A percentile compares a stretch with the other conserved stretches of the same genome.
Evolutionary conservation across 75 land plant genomes (phyloP).

Genomic region (Pinus tabuliformis): DNA sequence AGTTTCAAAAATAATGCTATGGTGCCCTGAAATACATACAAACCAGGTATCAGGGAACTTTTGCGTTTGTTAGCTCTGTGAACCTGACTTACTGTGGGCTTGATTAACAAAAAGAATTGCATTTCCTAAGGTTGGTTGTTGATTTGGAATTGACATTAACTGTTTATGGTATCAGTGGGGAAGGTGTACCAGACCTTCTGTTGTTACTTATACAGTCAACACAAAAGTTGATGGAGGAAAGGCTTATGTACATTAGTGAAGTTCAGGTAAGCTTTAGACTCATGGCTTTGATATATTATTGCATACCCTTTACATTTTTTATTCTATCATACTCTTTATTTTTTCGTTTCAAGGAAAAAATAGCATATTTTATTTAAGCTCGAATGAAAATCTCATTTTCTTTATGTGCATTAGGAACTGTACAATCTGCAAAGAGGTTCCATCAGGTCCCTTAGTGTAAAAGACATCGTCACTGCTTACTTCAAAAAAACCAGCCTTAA

Average conservation of each 20-base stretch:
- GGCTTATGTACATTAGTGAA: constrained; percentile 79
- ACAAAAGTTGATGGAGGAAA: constrained; percentile 91
- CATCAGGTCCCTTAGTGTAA: no score
- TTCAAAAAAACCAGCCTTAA: no score
- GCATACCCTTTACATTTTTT: no score
- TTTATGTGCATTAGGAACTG: no score
- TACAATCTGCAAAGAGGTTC: no score
- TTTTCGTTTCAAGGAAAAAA: no score
- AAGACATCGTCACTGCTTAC: no score
- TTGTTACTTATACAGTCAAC: constrained; percentile 84
- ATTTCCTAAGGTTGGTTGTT: neutral
- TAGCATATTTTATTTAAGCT: no score
- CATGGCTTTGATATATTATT: no score
- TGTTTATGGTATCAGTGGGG: constrained; percentile 66
- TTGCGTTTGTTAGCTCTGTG: neutral
- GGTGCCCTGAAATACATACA: neutral
- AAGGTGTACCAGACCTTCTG: constrained; percentile 93
- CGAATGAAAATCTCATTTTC: no score
- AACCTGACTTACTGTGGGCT: neutral
- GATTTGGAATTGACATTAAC: neutral
- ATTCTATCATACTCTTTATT: no score
- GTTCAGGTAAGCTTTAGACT: constrained; percentile 61
- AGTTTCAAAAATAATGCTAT: neutral
- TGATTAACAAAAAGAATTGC: neutral
- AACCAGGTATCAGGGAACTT: neutral